Conservation (phyloP, 2,329 filamentous ascomycete species). For the Diatrype stigma region DNA sequence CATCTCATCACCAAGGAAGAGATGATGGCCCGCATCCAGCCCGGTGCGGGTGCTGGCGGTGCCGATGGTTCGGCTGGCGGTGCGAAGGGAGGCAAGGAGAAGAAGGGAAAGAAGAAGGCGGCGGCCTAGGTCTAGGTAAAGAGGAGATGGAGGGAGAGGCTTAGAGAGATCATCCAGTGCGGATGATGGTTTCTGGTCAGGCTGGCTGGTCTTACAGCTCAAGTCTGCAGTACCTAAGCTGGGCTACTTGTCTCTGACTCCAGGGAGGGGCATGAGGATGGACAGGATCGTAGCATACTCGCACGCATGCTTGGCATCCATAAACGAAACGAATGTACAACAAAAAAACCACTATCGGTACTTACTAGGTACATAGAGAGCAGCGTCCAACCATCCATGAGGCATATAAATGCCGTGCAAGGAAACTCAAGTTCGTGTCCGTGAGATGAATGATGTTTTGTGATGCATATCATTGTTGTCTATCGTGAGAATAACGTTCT, state of each 20-base stretch:
- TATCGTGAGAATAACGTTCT: no score
- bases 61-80: background rate
- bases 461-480: no score
- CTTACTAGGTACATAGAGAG: background rate
- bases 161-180: no score
- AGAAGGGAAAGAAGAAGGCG: conserved; percentile 32
- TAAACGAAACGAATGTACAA: no score
- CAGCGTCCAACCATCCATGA: background rate
- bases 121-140: no score
- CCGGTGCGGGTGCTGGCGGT: conserved; percentile 30
- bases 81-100: conserved; percentile 37
- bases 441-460: background rate
- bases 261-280: background rate
- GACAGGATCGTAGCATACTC: conserved; percentile 4
- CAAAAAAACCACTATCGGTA: no score
- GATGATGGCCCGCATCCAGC: conserved; percentile 98
- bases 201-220: no score
- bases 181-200: no score
- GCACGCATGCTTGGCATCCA: background rate
- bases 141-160: no score
- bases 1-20: conserved; percentile 99
- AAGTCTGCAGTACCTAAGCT: no score
- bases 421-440: background rate
- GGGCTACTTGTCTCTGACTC: background rate
- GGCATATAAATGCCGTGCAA: background rate